phyloP scores from a whole-genome alignment of 441 rosid species.

The Euphorbia neoarborescens region DNA sequence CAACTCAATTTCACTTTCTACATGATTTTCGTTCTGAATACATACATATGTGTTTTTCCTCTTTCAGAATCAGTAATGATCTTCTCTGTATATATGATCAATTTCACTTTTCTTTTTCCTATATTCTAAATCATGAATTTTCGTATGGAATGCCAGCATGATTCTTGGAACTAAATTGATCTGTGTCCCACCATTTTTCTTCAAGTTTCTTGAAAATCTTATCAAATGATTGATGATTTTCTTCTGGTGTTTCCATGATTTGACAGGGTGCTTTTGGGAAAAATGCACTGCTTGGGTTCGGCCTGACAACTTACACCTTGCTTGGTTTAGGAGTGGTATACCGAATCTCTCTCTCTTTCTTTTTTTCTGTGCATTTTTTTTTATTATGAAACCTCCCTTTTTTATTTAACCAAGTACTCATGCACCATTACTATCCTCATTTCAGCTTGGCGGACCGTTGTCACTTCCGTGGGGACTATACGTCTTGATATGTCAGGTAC shows the following conservation, averaged over 20 bases:
- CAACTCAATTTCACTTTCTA: neutral
- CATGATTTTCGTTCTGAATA: neutral
- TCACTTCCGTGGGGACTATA: conserved; percentile 96
- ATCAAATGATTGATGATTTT: neutral
- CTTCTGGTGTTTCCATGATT: neutral
- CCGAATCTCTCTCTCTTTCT: conserved; percentile 11
- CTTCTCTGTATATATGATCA: neutral
- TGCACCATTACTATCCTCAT: neutral
- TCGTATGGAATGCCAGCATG: neutral
- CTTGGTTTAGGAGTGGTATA: conserved; percentile 93
- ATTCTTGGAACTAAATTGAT: neutral
- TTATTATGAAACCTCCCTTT: neutral
- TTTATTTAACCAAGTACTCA: neutral
- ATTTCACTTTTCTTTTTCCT: neutral
- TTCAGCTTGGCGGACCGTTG: conserved; percentile 82
- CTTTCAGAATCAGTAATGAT: neutral
- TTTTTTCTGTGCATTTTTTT: too few relatives aligned
- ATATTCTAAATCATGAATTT: neutral
- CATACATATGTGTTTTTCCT: neutral
- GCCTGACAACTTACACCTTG: conserved; percentile 70
- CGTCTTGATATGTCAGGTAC: conserved; percentile 86
- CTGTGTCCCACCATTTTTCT: neutral
- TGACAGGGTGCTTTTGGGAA: conserved; percentile 86
- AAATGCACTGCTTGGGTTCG: conserved; percentile 56
- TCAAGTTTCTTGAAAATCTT: neutral